These are phyloP conservation scores for Yamadazyma oceani DNA, from an alignment of 1,139 yeast species.

Conservation along the genomic window DNA sequence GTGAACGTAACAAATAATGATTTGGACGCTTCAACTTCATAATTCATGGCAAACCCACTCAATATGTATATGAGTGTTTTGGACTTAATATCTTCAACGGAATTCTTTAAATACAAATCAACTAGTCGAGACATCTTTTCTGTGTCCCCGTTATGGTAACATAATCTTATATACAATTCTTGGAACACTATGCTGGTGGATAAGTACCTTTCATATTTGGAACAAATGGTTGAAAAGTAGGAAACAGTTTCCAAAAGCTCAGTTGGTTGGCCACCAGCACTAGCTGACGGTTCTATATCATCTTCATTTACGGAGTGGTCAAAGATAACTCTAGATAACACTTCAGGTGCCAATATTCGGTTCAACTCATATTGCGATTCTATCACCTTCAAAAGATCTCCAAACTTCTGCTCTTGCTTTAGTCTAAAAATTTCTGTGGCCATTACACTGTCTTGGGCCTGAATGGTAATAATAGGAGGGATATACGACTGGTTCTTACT, in stretches of 20 bases:
- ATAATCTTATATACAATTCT: slow-evolving; percentile 9
- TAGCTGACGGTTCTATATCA: slow-evolving; percentile 3
- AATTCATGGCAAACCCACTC: slow-evolving; percentile 30
- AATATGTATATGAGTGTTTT: slow-evolving; percentile 31
- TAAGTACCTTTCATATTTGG: slow-evolving; percentile 7
- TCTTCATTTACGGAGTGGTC: neutral
- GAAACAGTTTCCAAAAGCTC: slow-evolving; percentile 1
- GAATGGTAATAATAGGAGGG: neutral
- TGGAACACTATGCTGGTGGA: slow-evolving; percentile 8
- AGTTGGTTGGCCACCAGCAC: slow-evolving; percentile 1
- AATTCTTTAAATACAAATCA: slow-evolving; percentile 9
- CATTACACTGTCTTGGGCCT: neutral
- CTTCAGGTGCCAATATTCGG: slow-evolving; percentile 3
- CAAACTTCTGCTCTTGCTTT: slow-evolving; percentile 2
- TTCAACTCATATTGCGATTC: slow-evolving; percentile 1
- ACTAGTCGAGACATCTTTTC: slow-evolving; percentile 5
- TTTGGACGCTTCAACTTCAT: slow-evolving; percentile 34
- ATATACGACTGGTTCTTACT: neutral
- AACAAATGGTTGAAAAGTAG: slow-evolving; percentile 4
- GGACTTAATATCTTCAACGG: slow-evolving; percentile 17
- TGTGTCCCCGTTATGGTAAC: slow-evolving; percentile 13
- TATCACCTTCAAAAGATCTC: slow-evolving; percentile 1
- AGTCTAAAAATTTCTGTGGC: neutral
- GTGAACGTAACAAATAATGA: slow-evolving; percentile 18
- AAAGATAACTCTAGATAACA: neutral